phyloP scores from a whole-genome alignment of 768 basidiomycete genomes.

The Suillus subalutaceus region DNA sequence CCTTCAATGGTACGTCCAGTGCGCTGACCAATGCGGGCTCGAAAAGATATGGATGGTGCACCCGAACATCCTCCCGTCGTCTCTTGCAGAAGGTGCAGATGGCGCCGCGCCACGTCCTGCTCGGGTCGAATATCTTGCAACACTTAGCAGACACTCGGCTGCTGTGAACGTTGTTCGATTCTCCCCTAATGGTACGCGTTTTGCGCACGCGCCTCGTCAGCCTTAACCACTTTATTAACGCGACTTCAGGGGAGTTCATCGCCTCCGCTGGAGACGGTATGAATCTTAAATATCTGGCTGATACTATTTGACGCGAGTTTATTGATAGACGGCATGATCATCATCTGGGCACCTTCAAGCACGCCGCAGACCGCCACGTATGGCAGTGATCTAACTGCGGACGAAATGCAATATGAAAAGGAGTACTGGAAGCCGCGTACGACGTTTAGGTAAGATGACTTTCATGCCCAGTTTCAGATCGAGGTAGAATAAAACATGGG shows the following conservation, averaged over 20 bases:
- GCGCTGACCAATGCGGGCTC: slow-evolving; percentile 15
- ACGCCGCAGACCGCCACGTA: slow-evolving; percentile 72
- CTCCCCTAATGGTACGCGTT: slow-evolving; percentile 82
- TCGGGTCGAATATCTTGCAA: slow-evolving; percentile 96
- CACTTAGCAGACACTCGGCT: slow-evolving; percentile 89
- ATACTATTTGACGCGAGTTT: slow-evolving; percentile 14
- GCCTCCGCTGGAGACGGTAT: slow-evolving; percentile 97
- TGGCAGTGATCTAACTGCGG: slow-evolving; percentile 78
- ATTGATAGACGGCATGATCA: slow-evolving; percentile 88
- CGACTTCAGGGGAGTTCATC: slow-evolving; percentile 73
- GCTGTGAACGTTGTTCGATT: slow-evolving; percentile 96
- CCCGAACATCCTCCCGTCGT: slow-evolving; percentile 80
- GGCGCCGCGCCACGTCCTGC: slow-evolving; percentile 57
- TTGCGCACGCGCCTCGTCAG: not conserved
- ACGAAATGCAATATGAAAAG: slow-evolving; percentile 87
- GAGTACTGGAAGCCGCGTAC: slow-evolving; percentile 93
- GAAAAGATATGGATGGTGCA: slow-evolving; percentile 90
- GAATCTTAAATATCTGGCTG: slow-evolving; percentile 28
- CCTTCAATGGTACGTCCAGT: slow-evolving; percentile 13
- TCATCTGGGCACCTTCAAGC: slow-evolving; percentile 89
- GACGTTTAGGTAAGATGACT: slow-evolving; percentile 68
- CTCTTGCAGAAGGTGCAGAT: slow-evolving; percentile 44
- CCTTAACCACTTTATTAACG: slow-evolving; percentile 1
- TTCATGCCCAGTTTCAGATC: slow-evolving; percentile 7
- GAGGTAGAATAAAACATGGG: slow-evolving; percentile 14